phyloP scores from a whole-genome alignment of 441 rosid genomes.

The Mallotus repandus region DNA sequence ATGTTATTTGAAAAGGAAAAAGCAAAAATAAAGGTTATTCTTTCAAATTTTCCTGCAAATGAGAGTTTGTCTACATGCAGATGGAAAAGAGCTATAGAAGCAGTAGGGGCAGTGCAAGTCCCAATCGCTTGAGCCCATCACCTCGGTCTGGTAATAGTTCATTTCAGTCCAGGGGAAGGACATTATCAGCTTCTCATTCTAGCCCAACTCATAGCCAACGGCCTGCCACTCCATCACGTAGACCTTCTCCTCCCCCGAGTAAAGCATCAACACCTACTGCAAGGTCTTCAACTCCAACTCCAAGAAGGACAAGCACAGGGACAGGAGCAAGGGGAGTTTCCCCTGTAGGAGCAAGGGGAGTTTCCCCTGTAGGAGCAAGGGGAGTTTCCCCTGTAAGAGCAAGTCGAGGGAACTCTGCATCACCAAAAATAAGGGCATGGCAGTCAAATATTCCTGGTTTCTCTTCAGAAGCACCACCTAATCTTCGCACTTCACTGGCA shows the following conservation, averaged over 20 bases:
- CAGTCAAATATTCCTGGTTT: constrained; percentile 93
- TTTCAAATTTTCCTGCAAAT: constrained; percentile 9
- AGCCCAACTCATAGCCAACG: constrained; percentile 60
- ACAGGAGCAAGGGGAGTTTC: constrained; percentile 79
- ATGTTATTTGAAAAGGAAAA: background rate
- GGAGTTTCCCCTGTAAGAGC: constrained; percentile 77
- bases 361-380: constrained; percentile 73
- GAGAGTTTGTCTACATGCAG: constrained; percentile 41
- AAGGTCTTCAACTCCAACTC: constrained; percentile 79
- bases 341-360: constrained; percentile 62
- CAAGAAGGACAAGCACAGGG: constrained; percentile 71
- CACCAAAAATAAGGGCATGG: constrained; percentile 92
- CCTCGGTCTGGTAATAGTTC: constrained; percentile 70
- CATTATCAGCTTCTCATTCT: constrained; percentile 70
- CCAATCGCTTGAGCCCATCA: constrained; percentile 90
- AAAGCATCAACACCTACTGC: constrained; percentile 62
- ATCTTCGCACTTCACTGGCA: constrained; percentile 92
- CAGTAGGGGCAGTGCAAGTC: constrained; percentile 97
- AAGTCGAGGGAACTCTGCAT: constrained; percentile 79
- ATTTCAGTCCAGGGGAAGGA: constrained; percentile 81
- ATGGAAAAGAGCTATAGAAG: constrained; percentile 94
- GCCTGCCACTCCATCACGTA: constrained; percentile 65
- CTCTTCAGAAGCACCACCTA: constrained; percentile 95
- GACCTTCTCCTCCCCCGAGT: constrained; percentile 76
- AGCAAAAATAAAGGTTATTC: background rate